Conservation (phyloP, 768 basidiomycete genomes). For the Suillus lakei region DNA sequence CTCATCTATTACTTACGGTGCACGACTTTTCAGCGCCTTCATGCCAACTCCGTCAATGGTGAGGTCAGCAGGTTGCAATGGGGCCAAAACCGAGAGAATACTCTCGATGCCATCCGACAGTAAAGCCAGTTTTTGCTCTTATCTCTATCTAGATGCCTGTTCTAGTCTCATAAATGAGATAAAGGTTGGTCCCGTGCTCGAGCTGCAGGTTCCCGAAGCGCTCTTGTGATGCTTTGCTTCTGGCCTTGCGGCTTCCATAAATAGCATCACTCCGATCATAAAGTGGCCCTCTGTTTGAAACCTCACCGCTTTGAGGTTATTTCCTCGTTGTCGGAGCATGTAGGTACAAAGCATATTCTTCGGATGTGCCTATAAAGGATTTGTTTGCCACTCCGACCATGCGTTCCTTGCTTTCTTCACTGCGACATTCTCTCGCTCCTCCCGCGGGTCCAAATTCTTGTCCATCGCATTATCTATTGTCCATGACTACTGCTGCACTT, state of each 20-base stretch:
- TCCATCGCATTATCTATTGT: background rate
- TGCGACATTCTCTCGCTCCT: background rate
- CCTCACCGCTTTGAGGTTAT: conserved; percentile 7
- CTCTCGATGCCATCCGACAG: too few relatives aligned
- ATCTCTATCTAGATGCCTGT: background rate
- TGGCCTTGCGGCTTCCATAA: conserved; percentile 1
- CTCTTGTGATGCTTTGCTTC: conserved; percentile 2
- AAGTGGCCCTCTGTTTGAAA: conserved; percentile 3
- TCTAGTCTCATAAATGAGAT: background rate
- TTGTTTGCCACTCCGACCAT: background rate
- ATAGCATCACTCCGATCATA: conserved; percentile 3
- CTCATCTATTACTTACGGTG: background rate
- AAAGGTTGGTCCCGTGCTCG: background rate
- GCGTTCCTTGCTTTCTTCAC: background rate
- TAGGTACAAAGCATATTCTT: conserved; percentile 6
- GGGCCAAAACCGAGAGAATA: background rate
- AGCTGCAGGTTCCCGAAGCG: background rate
- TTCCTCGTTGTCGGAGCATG: conserved; percentile 16
- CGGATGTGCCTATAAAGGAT: conserved; percentile 7
- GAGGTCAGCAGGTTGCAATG: too few relatives aligned
- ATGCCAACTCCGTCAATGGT: too few relatives aligned
- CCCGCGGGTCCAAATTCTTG: background rate
- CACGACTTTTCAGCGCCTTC: background rate
- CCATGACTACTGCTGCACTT: background rate
- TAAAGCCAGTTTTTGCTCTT: background rate